These are phyloP conservation scores for Fusarium odoratissimum DNA, from an alignment of 2,329 filamentous ascomycete genomes.

Conservation along the genomic window DNA sequence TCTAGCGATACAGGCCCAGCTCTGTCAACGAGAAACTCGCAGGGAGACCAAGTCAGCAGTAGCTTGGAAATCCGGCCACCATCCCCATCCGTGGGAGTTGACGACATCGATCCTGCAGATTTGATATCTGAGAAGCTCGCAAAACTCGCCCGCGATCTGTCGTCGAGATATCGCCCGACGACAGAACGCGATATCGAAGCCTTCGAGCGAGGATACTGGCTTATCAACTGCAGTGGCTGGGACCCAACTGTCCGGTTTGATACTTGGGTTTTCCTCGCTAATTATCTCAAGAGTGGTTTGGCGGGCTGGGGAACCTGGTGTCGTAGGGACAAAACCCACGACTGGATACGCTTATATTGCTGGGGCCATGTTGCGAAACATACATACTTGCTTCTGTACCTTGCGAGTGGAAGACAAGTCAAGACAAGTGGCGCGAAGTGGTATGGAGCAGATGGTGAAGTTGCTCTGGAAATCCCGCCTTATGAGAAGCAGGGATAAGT, in stretches of 20 bases:
- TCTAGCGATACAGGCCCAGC: constrained; percentile 47
- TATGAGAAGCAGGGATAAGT: constrained; percentile 32
- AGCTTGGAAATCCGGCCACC: constrained; percentile 65
- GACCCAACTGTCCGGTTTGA: constrained; percentile 56
- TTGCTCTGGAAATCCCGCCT: constrained; percentile 57
- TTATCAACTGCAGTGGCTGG: constrained; percentile 70
- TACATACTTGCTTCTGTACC: constrained; percentile 79
- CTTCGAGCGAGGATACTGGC: constrained; percentile 85
- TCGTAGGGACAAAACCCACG: constrained; percentile 53
- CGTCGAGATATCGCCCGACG: constrained; percentile 64
- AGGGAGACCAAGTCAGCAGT: constrained; percentile 40
- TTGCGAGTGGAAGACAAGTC: constrained; percentile 74
- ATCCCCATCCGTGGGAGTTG: constrained; percentile 61
- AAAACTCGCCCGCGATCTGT: constrained; percentile 60
- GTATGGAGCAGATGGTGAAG: constrained; percentile 71
- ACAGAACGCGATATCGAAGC: constrained; percentile 51
- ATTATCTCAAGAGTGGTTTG: constrained; percentile 67
- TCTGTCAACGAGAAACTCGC: constrained; percentile 21
- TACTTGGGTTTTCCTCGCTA: constrained; percentile 72
- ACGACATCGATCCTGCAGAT: constrained; percentile 58
- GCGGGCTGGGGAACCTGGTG: constrained; percentile 77
- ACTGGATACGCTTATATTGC: constrained; percentile 75
- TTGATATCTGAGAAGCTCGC: constrained; percentile 70
- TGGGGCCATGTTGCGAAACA: constrained; percentile 81
- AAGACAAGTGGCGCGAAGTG: constrained; percentile 70